Percentiles rank a stretch among this genome's conserved stretches.
Conservation (phyloP, 768 basidiomycete species). For the Lactifluus pinguis region DNA sequence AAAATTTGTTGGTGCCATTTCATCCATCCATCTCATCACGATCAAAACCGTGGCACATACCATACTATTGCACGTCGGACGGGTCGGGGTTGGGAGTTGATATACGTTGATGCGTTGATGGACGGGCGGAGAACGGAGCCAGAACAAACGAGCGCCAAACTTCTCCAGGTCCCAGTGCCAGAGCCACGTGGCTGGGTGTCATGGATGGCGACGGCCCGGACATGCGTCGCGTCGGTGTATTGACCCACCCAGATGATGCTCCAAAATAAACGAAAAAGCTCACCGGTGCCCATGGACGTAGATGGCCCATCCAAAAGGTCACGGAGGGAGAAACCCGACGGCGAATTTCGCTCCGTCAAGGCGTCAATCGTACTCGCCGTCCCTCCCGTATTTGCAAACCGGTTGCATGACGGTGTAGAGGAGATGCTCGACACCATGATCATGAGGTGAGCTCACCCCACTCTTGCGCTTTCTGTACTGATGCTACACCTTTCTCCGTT, state of each 20-base stretch:
- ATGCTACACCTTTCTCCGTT: not conserved
- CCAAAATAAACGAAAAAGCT: slow-evolving; percentile 9
- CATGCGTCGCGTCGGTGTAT: no score
- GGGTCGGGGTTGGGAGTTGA: no score
- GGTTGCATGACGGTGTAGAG: slow-evolving; percentile 65
- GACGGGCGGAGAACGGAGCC: not conserved
- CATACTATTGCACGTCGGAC: not conserved
- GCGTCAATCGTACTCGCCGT: slow-evolving; percentile 67
- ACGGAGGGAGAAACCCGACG: slow-evolving; percentile 22
- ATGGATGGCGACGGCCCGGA: no score
- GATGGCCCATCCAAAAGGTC: slow-evolving; percentile 23
- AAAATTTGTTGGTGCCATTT: not conserved
- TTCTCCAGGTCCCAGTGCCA: not conserved
- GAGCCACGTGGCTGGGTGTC: not conserved
- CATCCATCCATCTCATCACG: not conserved
- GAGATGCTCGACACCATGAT: slow-evolving; percentile 93
- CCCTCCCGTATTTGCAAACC: slow-evolving; percentile 70
- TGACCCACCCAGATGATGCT: not conserved
- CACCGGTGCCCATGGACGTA: slow-evolving; percentile 21
- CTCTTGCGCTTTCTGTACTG: slow-evolving; percentile 20
- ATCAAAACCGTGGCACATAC: not conserved
- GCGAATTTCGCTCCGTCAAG: slow-evolving; percentile 53
- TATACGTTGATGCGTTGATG: not conserved
- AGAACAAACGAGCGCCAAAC: not conserved
- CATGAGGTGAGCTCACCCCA: slow-evolving; percentile 57